Conservation (phyloP, 1,139 yeast genomes). For the Sugiyamaella sp. region DNA sequence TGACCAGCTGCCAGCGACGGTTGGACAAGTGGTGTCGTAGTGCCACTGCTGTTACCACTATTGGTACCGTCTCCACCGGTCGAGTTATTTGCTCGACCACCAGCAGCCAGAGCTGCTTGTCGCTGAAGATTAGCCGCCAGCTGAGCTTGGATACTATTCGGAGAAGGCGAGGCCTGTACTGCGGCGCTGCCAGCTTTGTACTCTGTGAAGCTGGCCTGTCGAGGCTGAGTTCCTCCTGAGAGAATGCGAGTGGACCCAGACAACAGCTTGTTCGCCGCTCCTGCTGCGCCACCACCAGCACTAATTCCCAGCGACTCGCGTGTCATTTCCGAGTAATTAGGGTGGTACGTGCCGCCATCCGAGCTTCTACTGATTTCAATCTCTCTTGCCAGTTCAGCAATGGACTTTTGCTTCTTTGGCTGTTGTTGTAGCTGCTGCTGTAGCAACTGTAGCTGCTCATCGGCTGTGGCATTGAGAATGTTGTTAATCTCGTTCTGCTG, state of each 20-base stretch:
- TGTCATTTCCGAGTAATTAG: slow-evolving; percentile 31
- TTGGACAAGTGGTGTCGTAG: slow-evolving; percentile 24
- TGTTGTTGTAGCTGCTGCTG: slow-evolving; percentile 18
- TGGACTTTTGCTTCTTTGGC: slow-evolving; percentile 45
- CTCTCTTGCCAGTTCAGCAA: slow-evolving; percentile 60
- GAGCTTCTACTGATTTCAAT: slow-evolving; percentile 45
- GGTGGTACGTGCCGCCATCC: slow-evolving; percentile 27
- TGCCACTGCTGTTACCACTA: background rate
- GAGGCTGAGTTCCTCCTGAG: slow-evolving; percentile 5
- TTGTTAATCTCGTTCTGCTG: slow-evolving; percentile 14
- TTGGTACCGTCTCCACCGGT: slow-evolving; percentile 9
- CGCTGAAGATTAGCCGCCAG: slow-evolving; percentile 30
- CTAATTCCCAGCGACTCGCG: slow-evolving; percentile 23
- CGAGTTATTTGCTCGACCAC: slow-evolving; percentile 13
- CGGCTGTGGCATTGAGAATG: slow-evolving; percentile 12
- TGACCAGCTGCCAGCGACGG: slow-evolving; percentile 36
- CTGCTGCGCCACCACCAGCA: background rate
- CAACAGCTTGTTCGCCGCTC: slow-evolving; percentile 1
- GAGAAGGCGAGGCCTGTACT: slow-evolving; percentile 25
- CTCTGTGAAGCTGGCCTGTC: slow-evolving; percentile 11
- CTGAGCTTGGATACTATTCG: slow-evolving; percentile 33
- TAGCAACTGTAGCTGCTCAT: slow-evolving; percentile 16
- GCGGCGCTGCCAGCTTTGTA: slow-evolving; percentile 6
- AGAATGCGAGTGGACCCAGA: slow-evolving; percentile 19
- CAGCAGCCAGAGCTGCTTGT: slow-evolving; percentile 17